phyloP scores from a whole-genome alignment of 2,329 filamentous ascomycete genomes.

The Ophiostoma quercus region DNA sequence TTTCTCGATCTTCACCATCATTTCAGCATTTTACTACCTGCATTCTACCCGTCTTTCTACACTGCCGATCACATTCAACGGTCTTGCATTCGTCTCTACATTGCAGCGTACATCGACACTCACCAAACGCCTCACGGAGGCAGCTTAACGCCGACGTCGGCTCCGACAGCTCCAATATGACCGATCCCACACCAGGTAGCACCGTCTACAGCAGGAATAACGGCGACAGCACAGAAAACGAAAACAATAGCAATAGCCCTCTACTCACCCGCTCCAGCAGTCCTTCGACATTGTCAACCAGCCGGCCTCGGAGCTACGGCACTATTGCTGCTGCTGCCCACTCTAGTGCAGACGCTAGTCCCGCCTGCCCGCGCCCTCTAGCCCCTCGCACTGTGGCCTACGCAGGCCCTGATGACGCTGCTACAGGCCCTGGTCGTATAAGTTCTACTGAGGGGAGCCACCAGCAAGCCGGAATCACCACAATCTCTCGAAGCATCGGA shows the following conservation, averaged over 20 bases:
- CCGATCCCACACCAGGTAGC: not conserved
- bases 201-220: slow-evolving; percentile 9
- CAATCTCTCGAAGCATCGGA: not conserved
- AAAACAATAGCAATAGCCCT: not conserved
- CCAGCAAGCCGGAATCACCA: not conserved
- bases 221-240: not conserved
- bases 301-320: slow-evolving; percentile 26
- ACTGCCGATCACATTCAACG: not conserved
- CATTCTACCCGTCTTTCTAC: not conserved
- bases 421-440: slow-evolving; percentile 14
- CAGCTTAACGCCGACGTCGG: slow-evolving; percentile 16
- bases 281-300: slow-evolving; percentile 1
- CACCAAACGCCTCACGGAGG: not conserved
- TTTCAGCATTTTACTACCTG: not conserved
- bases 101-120: not conserved
- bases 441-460: slow-evolving; percentile 16
- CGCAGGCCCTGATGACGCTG: slow-evolving; percentile 13
- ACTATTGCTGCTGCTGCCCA: slow-evolving; percentile 19
- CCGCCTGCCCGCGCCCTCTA: slow-evolving; percentile 12
- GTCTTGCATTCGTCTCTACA: slow-evolving; percentile 2
- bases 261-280: not conserved
- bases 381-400: slow-evolving; percentile 19
- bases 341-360: slow-evolving; percentile 21
- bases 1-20: not conserved
- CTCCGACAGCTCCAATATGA: slow-evolving; percentile 17